Evolutionary conservation across 495 filamentous ascomycete genomes (phyloP), one percentile per base, ranked within the genome.

Genomic region (Penicillium pancosmium): DNA sequence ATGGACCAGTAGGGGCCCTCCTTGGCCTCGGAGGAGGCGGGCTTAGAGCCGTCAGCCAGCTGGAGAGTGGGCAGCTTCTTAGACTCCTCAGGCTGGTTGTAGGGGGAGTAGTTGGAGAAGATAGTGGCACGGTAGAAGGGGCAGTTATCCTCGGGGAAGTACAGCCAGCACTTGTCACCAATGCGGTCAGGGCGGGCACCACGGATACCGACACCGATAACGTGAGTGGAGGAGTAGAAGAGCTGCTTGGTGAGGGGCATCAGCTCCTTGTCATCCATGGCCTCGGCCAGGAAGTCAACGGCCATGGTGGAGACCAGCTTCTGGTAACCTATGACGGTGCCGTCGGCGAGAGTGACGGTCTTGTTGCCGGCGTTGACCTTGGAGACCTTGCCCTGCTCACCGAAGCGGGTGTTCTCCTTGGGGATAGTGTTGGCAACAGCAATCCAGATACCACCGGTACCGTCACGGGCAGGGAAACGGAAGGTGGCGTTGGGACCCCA

Each of bases 41-140:
- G 85, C 78, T 90, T 89, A 74, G 85, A 88, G 76, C 94, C 94
- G 61, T 96, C 81, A 25, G 91, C 94, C 33, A 91, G 83, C 69
- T 91, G 89, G 56, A 90, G 78, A 13, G 94, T 98, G 46, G 92
- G 84, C 40, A 99, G 88, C 81, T 95, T 94, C 68, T 83, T 87
- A 56, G 86, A 86, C 46, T 84, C 80, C 53, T 87, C 79, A 18
- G 94, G 94, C 78, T 98, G 94, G 81, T 99, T 99, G 86, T 96
- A 85, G 57, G 93, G 94, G 16, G 95, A 98, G 84, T 99, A 99
- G 87, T 99, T 99, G 78, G 94, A 98, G 87, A 99, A 99, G 80
- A 99, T 98, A 61, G 94, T 99, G 69, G 94, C 94, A 68, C 94
- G 92, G 83, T 99, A 99, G 87, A 99, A 99, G 71, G 92, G 92